These are phyloP conservation scores for Coemansia pectinata DNA, from an alignment of 192 early-diverging fungal genomes.

Conservation along the genomic window DNA sequence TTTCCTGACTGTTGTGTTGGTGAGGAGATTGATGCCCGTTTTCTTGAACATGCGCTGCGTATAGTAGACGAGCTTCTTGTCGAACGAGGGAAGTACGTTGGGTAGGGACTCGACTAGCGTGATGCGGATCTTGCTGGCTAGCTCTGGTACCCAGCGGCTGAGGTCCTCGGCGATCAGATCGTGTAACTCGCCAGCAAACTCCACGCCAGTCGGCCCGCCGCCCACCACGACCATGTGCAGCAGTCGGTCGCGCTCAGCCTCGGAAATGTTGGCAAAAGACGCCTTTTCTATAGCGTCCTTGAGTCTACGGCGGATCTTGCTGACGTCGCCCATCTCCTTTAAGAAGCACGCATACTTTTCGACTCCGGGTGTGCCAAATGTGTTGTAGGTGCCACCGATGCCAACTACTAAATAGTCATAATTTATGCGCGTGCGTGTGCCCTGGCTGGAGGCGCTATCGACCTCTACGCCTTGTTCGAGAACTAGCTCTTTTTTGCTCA, in stretches of 20 bases:
- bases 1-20: slow-evolving; percentile 60
- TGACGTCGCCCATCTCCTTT: slow-evolving; percentile 82
- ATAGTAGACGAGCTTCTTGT: slow-evolving; percentile 70
- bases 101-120: slow-evolving; percentile 80
- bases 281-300: slow-evolving; percentile 82
- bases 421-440: slow-evolving; percentile 40
- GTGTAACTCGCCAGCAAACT: slow-evolving; percentile 73
- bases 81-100: slow-evolving; percentile 75
- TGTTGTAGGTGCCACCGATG: slow-evolving; percentile 79
- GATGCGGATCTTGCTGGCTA: slow-evolving; percentile 65
- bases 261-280: slow-evolving; percentile 63
- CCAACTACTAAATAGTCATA: slow-evolving; percentile 86
- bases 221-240: slow-evolving; percentile 87
- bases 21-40: slow-evolving; percentile 72
- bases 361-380: slow-evolving; percentile 83
- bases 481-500: slow-evolving; percentile 70
- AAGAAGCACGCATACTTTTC: slow-evolving; percentile 81
- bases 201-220: slow-evolving; percentile 83
- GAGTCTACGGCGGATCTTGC: slow-evolving; percentile 74
- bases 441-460: slow-evolving; percentile 42
- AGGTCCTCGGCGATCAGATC: slow-evolving; percentile 86
- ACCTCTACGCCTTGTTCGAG: slow-evolving; percentile 68
- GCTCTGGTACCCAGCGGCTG: slow-evolving; percentile 67
- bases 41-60: slow-evolving; percentile 73
- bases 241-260: slow-evolving; percentile 63